These are phyloP conservation scores for Stipa capillata DNA, from an alignment of 176 grass and related monocot genomes.

Conservation along the genomic window DNA sequence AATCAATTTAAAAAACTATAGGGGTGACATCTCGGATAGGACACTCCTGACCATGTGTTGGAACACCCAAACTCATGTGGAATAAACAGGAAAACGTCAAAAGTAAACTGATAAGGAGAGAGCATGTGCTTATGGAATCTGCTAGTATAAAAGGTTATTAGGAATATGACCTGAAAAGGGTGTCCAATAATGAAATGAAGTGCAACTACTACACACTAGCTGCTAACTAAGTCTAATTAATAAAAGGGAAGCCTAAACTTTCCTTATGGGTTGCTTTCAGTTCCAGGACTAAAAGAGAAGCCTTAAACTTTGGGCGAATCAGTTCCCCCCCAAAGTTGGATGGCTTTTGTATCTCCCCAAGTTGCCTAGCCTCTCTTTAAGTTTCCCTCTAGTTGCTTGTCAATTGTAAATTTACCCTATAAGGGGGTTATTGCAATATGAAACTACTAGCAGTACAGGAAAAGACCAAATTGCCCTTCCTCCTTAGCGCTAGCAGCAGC, in stretches of 20 bases:
- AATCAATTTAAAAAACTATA: neutral
- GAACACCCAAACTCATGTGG: slow-evolving; percentile 13
- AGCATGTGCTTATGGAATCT: slow-evolving; percentile 15
- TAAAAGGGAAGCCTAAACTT: neutral
- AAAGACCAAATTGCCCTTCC: too few species aligned
- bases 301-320: too few species aligned
- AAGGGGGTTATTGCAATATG: too few species aligned
- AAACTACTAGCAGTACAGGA: too few species aligned
- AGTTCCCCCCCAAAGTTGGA: too few species aligned
- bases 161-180: slow-evolving; percentile 6
- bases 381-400: too few species aligned
- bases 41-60: neutral
- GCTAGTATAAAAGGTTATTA: neutral
- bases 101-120: slow-evolving; percentile 10
- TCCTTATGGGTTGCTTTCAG: too few species aligned
- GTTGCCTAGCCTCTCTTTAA: too few species aligned
- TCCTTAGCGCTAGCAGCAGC: too few species aligned
- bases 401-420: too few species aligned
- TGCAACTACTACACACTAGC: neutral
- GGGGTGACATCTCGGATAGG: neutral
- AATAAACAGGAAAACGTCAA: slow-evolving; percentile 1
- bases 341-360: too few species aligned
- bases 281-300: neutral
- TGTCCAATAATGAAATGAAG: neutral
- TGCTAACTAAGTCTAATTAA: neutral